Evolutionary conservation across 805 yeast species (phyloP).

Genomic region (Hanseniaspora occidentalis): DNA sequence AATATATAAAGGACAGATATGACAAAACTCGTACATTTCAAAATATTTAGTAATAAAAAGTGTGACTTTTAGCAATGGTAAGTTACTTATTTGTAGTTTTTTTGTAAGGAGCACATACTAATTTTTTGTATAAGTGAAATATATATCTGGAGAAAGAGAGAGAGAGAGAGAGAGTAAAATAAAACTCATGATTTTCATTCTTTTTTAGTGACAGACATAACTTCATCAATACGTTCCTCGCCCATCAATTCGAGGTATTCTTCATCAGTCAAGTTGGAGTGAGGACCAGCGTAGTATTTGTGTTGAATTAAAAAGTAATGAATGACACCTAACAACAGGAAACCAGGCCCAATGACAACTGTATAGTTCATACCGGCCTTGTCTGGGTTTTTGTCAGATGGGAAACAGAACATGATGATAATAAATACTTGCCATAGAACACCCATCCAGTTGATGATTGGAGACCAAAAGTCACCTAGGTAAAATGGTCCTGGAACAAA

Average conservation of each 20-base stretch:
- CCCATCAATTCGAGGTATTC: slow-evolving; percentile 16
- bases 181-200: no score
- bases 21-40: no score
- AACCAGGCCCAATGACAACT: slow-evolving; percentile 44
- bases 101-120: no score
- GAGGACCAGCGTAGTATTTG: slow-evolving; percentile 46
- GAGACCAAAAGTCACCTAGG: slow-evolving; percentile 36
- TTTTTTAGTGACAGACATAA: no score
- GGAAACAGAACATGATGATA: slow-evolving; percentile 48
- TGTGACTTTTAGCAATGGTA: no score
- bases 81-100: no score
- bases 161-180: no score
- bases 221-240: slow-evolving; percentile 9
- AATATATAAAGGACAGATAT: no score
- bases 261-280: slow-evolving; percentile 16
- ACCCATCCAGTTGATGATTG: slow-evolving; percentile 33
- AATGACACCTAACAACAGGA: slow-evolving; percentile 38
- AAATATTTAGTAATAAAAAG: no score
- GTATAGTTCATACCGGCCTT: slow-evolving; percentile 56
- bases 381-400: slow-evolving; percentile 26
- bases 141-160: no score
- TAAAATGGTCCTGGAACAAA: slow-evolving; percentile 54
- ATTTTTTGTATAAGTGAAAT: no score
- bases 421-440: slow-evolving; percentile 36
- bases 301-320: slow-evolving; percentile 42